phyloP scores from a whole-genome alignment of 129 eudicot species.

The Gnaphalium uliginosum region DNA sequence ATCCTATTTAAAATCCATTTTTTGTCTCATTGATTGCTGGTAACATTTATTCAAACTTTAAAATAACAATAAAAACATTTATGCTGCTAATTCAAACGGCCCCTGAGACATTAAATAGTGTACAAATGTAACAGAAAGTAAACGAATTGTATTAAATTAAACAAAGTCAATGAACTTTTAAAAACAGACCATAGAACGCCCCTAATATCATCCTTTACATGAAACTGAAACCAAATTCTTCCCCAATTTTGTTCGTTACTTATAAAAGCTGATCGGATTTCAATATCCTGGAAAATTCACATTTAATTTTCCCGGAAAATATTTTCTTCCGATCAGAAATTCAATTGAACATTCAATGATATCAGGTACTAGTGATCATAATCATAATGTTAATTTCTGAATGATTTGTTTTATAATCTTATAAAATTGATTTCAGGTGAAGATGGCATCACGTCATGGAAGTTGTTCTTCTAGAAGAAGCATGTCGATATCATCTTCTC shows the following conservation, averaged over 20 bases:
- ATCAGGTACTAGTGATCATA: conserved; percentile 14
- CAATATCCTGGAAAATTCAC: conserved; percentile 39
- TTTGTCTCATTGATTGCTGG: too few species aligned
- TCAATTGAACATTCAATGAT: conserved; percentile 7
- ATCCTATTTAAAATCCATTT: background rate
- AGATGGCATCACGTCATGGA: conserved; percentile 65
- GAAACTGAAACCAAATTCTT: conserved; percentile 23
- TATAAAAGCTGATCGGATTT: conserved; percentile 26
- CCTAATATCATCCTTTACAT: conserved; percentile 12
- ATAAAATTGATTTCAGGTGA: conserved; percentile 24
- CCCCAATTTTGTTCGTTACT: conserved; percentile 11
- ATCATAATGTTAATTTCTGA: background rate
- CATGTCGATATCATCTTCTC: conserved; percentile 47
- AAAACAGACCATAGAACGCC: background rate
- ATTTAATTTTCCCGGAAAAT: conserved; percentile 36
- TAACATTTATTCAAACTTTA: too few species aligned
- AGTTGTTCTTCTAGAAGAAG: conserved; percentile 61
- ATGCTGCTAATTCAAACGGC: background rate
- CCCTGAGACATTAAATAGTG: background rate
- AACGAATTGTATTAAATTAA: background rate
- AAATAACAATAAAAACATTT: background rate
- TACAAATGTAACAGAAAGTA: background rate
- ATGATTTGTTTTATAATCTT: background rate
- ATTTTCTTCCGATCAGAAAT: conserved; percentile 28
- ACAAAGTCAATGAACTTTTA: conserved; percentile 12